Conservation (phyloP, 2,329 filamentous ascomycete species). For the Calonectria montana region DNA sequence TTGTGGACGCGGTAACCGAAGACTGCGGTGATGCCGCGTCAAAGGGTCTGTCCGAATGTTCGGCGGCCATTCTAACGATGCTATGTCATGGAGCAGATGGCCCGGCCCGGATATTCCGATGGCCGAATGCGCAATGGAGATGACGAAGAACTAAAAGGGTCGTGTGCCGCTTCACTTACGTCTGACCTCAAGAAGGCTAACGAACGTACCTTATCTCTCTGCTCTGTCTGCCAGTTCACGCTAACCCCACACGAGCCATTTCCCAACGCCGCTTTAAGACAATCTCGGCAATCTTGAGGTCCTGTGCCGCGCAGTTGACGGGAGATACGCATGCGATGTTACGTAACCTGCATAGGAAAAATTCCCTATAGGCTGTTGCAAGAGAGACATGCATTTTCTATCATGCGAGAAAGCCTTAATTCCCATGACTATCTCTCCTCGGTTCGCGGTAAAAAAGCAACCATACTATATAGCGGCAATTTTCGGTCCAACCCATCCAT, state of each 20-base stretch:
- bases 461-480: not conserved
- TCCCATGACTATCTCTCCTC: not conserved
- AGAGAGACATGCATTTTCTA: not conserved
- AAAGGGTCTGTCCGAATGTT: not conserved
- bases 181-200: not conserved
- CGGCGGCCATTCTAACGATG: constrained; percentile 11
- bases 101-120: constrained; percentile 6
- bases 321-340: not conserved
- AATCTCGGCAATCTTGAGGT: not conserved
- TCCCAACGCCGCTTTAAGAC: not conserved
- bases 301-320: not conserved
- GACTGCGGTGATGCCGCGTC: constrained; percentile 18
- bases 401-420: not conserved
- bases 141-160: not conserved
- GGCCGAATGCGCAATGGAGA: not conserved
- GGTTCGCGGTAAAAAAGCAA: not conserved
- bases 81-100: not conserved
- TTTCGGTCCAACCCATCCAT: not conserved
- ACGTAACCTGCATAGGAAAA: not conserved
- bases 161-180: not conserved
- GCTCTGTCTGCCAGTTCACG: not conserved
- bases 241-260: constrained; percentile 5
- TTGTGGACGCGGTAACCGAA: constrained; percentile 9
- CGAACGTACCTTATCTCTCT: not conserved
- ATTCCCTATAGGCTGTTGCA: not conserved